Conservation (phyloP, 108 stramenopile species). For the Skeletonema tropicum region DNA sequence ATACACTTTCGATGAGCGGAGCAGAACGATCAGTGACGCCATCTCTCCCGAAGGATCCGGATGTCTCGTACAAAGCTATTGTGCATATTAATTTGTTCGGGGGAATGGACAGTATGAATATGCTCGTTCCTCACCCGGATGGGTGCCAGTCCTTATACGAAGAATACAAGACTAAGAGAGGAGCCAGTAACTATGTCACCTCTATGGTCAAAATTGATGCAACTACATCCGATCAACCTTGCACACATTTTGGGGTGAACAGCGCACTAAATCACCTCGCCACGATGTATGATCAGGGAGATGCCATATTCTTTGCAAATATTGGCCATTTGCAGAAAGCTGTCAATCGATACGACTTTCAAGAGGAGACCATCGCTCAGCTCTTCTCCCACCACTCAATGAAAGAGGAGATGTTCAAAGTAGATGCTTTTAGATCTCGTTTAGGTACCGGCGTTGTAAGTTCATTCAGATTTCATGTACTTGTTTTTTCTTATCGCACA, state of each 20-base stretch:
- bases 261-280: slow-evolving; percentile 16
- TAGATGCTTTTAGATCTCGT: neutral
- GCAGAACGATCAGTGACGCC: slow-evolving; percentile 10
- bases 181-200: neutral
- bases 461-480: too few species aligned
- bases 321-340: slow-evolving; percentile 26
- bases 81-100: slow-evolving; percentile 34
- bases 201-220: slow-evolving; percentile 36
- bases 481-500: too few species aligned
- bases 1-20: neutral
- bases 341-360: slow-evolving; percentile 20
- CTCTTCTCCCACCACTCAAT: slow-evolving; percentile 36
- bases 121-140: slow-evolving; percentile 39
- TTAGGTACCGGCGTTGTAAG: too few species aligned
- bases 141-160: slow-evolving; percentile 14
- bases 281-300: slow-evolving; percentile 42
- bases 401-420: slow-evolving; percentile 35
- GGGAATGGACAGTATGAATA: slow-evolving; percentile 38
- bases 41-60: neutral
- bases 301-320: slow-evolving; percentile 31
- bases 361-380: slow-evolving; percentile 30
- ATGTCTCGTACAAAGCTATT: slow-evolving; percentile 30
- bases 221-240: slow-evolving; percentile 43
- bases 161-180: slow-evolving; percentile 19
- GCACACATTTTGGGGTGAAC: slow-evolving; percentile 53